Evolutionary conservation across 2,329 filamentous ascomycete genomes (phyloP).

Genomic region (Emydomyces testavorans): DNA sequence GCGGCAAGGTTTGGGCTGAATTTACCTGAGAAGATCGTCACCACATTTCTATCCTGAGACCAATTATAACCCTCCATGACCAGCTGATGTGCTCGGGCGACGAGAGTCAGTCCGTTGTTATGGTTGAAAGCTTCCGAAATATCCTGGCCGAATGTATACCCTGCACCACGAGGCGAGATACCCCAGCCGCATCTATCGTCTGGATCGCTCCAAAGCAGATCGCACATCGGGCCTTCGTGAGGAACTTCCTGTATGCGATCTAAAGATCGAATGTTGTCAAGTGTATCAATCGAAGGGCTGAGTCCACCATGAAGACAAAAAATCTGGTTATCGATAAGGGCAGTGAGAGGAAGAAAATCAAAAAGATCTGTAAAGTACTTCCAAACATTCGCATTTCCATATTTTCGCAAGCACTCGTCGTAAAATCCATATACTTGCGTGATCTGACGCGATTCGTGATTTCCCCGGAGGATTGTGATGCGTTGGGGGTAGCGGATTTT

Average conservation of each 20-base stretch:
- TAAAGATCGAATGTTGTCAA: conserved; percentile 64
- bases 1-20: background rate
- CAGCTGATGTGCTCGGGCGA: conserved; percentile 61
- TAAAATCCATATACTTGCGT: conserved; percentile 71
- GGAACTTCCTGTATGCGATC: conserved; percentile 65
- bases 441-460: conserved; percentile 66
- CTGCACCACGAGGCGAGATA: conserved; percentile 56
- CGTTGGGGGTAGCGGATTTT: conserved; percentile 58
- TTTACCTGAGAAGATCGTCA: conserved; percentile 49
- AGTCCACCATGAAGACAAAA: conserved; percentile 62
- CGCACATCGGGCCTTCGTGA: conserved; percentile 65
- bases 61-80: conserved; percentile 78
- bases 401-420: conserved; percentile 65
- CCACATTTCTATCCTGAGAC: conserved; percentile 87
- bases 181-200: conserved; percentile 61
- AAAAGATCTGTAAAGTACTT: conserved; percentile 70
- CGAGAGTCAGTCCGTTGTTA: conserved; percentile 60
- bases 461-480: conserved; percentile 61
- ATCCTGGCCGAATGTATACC: conserved; percentile 56
- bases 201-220: conserved; percentile 65
- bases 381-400: conserved; percentile 67
- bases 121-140: conserved; percentile 67
- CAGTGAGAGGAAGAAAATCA: conserved; percentile 62
- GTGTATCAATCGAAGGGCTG: conserved; percentile 60
- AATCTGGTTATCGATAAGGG: conserved; percentile 62